Conservation (phyloP, 805 yeast species). For the Saccharomycopsis schoenii region DNA sequence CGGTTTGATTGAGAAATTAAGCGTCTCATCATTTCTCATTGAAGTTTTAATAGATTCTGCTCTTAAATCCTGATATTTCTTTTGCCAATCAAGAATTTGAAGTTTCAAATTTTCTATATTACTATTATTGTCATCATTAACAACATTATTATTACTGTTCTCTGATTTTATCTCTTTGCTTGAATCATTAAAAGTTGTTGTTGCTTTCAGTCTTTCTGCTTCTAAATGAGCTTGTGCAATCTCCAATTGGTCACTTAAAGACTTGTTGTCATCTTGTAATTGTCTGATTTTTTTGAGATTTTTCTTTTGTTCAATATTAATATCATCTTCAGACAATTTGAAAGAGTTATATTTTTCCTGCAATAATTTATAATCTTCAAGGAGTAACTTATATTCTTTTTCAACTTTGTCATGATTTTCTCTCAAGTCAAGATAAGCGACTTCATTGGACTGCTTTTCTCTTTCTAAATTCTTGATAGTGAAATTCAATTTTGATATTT, state of each 20-base stretch:
- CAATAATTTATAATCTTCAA: conserved; percentile 16
- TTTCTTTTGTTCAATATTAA: conserved; percentile 11
- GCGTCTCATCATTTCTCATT: not conserved
- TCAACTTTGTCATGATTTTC: conserved; percentile 9
- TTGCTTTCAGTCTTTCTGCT: conserved; percentile 2
- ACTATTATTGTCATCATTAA: conserved; percentile 12
- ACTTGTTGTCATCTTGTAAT: conserved; percentile 9
- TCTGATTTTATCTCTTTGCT: conserved; percentile 4
- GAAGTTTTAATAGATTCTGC: conserved; percentile 24
- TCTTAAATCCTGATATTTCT: conserved; percentile 40
- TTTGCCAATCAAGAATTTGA: conserved; percentile 38
- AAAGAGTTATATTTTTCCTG: conserved; percentile 17
- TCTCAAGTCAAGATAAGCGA: conserved; percentile 7
- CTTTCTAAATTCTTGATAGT: conserved; percentile 12
- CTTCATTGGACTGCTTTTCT: conserved; percentile 11
- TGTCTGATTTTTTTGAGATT: not conserved
- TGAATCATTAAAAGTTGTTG: not conserved
- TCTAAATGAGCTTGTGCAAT: conserved; percentile 6
- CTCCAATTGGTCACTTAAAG: conserved; percentile 6
- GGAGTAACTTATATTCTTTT: conserved; percentile 11
- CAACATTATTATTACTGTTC: not conserved
- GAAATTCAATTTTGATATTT: conserved; percentile 11
- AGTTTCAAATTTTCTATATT: conserved; percentile 28
- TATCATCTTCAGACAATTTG: conserved; percentile 11
- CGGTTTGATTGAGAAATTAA: conserved; percentile 14